Evolutionary conservation across 2,329 filamentous ascomycete species (phyloP), one percentile per base, ranked within the genome.

Genomic region (Trichoderma atrobrunneum): DNA sequence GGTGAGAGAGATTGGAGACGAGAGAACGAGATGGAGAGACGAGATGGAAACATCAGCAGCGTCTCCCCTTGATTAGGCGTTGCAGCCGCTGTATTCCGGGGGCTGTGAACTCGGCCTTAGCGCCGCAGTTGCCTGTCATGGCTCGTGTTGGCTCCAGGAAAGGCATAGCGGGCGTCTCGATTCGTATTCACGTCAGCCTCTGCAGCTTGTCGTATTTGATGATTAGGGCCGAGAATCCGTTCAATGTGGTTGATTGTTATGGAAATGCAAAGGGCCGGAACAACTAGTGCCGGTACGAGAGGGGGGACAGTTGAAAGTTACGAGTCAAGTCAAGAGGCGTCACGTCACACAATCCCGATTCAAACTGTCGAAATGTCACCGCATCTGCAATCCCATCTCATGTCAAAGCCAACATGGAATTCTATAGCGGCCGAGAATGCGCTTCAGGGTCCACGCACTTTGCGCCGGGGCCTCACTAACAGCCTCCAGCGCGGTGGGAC

Each of bases 101-200:
- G 54, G 65, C 65, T 68, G 65, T 68, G 65, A 68, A 43, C 28
- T 39, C 54, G 30, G 21, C 65, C n/a, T 43, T 68, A 57, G 65
- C 65, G 63, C 63, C 48, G 30, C 65, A 59, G 30, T 59, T 59
- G 54, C 65, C 65, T 68, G 65, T 68, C 65, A 59, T 12, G 51
- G 66, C 66, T 69, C 66, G 66, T 69, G 56, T 67, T 61, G 26
- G 36, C 4, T 28, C 66, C 66, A 32, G 66, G 43, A 61, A 32
- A 39, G 66, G 66, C 66, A 70, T 70, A 70, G 66, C 57, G 66
- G 57, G 39, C 57, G 30, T 30, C 36, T 26, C 30, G 48, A 34
- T 70, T 70, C 66, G 66, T 70, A 70, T 70, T 70, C 28, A 14
- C 7, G 66, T 69, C 48, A 68, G 65, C 57, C 54, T 54, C 48